A percentile compares a stretch with the other conserved stretches of the same genome.
These are phyloP conservation scores for Phaeodactylum tricornutum DNA, from an alignment of 108 stramenopile species.

Conservation along the genomic window DNA sequence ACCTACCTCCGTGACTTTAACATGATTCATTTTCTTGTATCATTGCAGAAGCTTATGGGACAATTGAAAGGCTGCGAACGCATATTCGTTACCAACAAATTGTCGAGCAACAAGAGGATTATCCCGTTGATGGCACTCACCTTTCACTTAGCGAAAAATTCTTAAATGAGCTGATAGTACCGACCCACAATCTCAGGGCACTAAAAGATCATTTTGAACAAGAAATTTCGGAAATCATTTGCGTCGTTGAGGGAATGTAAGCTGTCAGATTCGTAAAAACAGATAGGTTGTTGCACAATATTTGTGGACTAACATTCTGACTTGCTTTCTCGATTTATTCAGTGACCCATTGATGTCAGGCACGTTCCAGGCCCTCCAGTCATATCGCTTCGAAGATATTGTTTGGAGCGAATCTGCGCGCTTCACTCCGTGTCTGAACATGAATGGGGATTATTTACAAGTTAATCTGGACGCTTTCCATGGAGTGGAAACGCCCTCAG, in stretches of 20 bases:
- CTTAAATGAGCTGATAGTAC: background rate
- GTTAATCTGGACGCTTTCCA: conserved; percentile 12
- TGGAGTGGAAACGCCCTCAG: conserved; percentile 1
- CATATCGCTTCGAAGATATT: conserved; percentile 69
- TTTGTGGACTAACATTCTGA: too few species aligned
- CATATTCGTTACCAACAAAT: conserved; percentile 46
- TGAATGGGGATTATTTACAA: background rate
- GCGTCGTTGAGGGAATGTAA: conserved; percentile 67
- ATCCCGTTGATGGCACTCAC: conserved; percentile 33
- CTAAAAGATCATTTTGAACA: conserved; percentile 23
- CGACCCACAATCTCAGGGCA: conserved; percentile 17
- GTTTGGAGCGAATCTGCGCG: conserved; percentile 24
- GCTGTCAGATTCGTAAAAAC: too few species aligned
- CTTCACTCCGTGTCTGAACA: conserved; percentile 8
- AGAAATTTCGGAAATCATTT: conserved; percentile 46
- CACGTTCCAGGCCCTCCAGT: conserved; percentile 72
- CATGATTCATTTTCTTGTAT: conserved; percentile 39
- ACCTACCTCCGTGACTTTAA: too few species aligned
- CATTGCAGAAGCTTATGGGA: conserved; percentile 53
- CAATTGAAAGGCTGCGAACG: conserved; percentile 29
- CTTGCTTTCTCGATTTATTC: too few species aligned
- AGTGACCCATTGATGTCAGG: conserved; percentile 47
- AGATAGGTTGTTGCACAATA: too few species aligned
- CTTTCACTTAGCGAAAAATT: conserved; percentile 1
- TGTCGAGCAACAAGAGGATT: conserved; percentile 35